A percentile compares a stretch with the other conserved stretches of the same genome.
These are phyloP conservation scores for Mycena haematopus DNA, from an alignment of 768 basidiomycete genomes.

Conservation along the genomic window DNA sequence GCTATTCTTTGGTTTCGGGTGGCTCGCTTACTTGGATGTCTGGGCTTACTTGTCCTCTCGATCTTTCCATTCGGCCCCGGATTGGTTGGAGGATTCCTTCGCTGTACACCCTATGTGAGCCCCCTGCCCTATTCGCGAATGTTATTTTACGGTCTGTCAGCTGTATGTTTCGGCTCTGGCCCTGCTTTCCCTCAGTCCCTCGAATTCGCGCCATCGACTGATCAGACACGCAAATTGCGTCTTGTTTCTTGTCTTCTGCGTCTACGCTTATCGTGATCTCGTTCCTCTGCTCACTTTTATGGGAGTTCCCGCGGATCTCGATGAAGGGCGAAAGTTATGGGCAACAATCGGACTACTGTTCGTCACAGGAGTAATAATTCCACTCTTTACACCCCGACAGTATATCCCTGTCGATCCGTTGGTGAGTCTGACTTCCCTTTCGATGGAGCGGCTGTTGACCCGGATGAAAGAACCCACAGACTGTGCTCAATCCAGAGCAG, in stretches of 20 bases:
- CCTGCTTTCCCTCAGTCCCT: constrained; percentile 45
- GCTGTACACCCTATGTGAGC: constrained; percentile 23
- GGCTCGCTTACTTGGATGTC: constrained; percentile 33
- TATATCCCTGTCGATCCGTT: constrained; percentile 61
- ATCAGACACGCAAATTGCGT: constrained; percentile 46
- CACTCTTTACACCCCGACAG: constrained; percentile 56
- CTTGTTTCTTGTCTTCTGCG: constrained; percentile 40
- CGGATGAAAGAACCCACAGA: not conserved
- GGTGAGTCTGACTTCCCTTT: constrained; percentile 34
- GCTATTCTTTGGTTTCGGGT: constrained; percentile 53
- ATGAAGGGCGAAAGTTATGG: constrained; percentile 58
- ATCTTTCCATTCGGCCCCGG: not conserved
- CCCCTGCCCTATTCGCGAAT: not conserved
- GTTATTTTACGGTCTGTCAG: constrained; percentile 31
- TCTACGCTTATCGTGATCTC: constrained; percentile 62
- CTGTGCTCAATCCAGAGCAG: constrained; percentile 49
- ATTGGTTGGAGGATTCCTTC: not conserved
- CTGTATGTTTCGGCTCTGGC: constrained; percentile 51
- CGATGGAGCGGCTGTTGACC: not conserved
- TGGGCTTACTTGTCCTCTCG: constrained; percentile 30
- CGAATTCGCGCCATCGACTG: constrained; percentile 41
- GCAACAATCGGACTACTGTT: constrained; percentile 51
- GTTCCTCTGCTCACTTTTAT: constrained; percentile 63
- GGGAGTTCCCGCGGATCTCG: constrained; percentile 50
- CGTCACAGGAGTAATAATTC: constrained; percentile 53